These are phyloP conservation scores for Paracorniculantispora psalliotae DNA, from an alignment of 2,329 filamentous ascomycete species.

Conservation along the genomic window DNA sequence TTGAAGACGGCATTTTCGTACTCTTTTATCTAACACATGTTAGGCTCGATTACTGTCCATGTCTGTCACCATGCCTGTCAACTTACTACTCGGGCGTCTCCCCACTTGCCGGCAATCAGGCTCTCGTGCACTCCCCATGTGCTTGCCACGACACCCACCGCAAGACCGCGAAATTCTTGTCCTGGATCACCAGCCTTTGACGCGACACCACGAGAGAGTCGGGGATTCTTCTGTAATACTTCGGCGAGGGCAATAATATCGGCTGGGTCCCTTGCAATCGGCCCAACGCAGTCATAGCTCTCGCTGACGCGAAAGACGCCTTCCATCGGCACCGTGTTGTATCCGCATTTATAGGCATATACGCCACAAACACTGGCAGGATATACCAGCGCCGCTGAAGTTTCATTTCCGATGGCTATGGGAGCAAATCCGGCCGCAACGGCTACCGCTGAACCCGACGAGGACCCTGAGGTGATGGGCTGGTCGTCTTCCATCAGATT, in stretches of 20 bases:
- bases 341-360: conserved; percentile 9
- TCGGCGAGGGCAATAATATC: conserved; percentile 2
- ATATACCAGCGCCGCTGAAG: conserved; percentile 7
- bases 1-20: background rate
- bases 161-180: background rate
- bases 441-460: conserved; percentile 11
- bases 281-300: conserved; percentile 7
- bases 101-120: conserved; percentile 4
- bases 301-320: conserved; percentile 11
- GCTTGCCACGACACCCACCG: background rate
- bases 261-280: conserved; percentile 1
- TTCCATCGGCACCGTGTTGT: background rate
- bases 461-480: conserved; percentile 10
- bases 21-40: background rate
- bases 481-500: conserved; percentile 9
- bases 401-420: conserved; percentile 7
- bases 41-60: background rate
- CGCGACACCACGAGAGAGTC: background rate
- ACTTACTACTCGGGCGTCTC: background rate
- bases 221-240: background rate
- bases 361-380: conserved; percentile 10
- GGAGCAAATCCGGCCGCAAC: conserved; percentile 11
- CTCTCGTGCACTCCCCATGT: conserved; percentile 8
- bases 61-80: no score
- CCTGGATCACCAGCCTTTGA: background rate